phyloP scores from a whole-genome alignment of 768 basidiomycete species.

The Pisolithus tinctorius region DNA sequence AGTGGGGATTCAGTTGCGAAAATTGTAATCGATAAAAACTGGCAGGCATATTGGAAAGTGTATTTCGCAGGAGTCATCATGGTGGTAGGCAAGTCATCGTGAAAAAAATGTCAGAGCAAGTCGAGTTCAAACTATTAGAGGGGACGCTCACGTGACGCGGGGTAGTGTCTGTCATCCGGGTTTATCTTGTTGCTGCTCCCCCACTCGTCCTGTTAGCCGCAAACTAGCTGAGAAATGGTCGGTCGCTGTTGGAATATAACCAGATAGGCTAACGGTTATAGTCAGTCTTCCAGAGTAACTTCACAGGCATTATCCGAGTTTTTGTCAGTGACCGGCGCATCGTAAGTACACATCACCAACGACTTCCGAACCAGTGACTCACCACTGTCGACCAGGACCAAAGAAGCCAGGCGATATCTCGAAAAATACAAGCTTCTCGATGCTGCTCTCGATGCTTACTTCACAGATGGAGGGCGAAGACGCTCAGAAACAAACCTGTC shows the following conservation, averaged over 20 bases:
- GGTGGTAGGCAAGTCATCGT: background rate
- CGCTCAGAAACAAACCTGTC: constrained; percentile 30
- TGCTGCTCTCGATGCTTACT: constrained; percentile 67
- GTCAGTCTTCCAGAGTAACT: background rate
- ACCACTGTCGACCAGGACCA: constrained; percentile 19
- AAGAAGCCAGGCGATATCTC: constrained; percentile 62
- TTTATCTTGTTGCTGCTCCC: background rate
- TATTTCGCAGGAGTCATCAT: too few species aligned
- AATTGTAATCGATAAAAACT: too few species aligned
- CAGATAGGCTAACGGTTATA: too few species aligned
- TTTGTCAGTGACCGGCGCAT: constrained; percentile 50
- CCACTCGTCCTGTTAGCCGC: background rate
- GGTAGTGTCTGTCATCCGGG: background rate
- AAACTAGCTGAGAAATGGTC: background rate
- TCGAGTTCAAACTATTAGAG: background rate
- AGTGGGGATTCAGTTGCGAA: too few species aligned
- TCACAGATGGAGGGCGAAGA: constrained; percentile 35
- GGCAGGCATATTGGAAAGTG: too few species aligned
- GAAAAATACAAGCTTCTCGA: constrained; percentile 68
- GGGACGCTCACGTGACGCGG: background rate
- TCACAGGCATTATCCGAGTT: background rate
- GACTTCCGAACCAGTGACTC: background rate
- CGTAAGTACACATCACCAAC: constrained; percentile 37
- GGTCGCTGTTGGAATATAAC: background rate
- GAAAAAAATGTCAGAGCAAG: background rate